phyloP scores from a whole-genome alignment of 108 stramenopile species.

The Nitzschia putrida region DNA sequence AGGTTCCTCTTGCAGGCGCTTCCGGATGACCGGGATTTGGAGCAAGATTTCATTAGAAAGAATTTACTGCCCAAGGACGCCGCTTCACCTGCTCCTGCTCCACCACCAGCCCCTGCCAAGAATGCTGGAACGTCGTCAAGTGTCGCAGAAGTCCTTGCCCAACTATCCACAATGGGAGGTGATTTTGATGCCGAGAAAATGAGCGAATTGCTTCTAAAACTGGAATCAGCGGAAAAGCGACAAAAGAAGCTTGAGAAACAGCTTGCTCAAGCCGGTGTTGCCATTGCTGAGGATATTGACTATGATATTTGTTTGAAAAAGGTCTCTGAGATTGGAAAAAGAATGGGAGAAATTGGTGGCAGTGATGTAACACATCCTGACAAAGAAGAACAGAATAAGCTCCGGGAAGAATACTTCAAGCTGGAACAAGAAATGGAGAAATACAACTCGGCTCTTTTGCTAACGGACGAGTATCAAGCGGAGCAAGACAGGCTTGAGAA shows the following conservation, averaged over 20 bases:
- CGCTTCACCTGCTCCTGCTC: constrained; percentile 15
- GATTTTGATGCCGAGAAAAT: constrained; percentile 46
- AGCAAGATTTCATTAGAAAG: constrained; percentile 42
- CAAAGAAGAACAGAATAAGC: constrained; percentile 54
- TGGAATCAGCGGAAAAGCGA: constrained; percentile 48
- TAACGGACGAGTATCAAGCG: constrained; percentile 59
- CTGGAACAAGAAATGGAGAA: constrained; percentile 71
- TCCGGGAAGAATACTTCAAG: constrained; percentile 67
- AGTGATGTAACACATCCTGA: constrained; percentile 53
- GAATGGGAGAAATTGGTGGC: constrained; percentile 65
- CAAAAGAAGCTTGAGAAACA: constrained; percentile 56
- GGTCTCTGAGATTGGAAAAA: constrained; percentile 49
- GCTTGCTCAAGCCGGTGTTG: constrained; percentile 51
- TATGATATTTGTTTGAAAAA: constrained; percentile 49
- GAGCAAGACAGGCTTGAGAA: constrained; percentile 53
- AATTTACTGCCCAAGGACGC: constrained; percentile 41
- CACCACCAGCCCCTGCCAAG: constrained; percentile 19
- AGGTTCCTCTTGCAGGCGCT: constrained; percentile 48
- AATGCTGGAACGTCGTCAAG: constrained; percentile 22
- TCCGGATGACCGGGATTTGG: constrained; percentile 31
- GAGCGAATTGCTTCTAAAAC: constrained; percentile 41
- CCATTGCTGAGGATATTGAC: constrained; percentile 62
- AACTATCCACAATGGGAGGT: constrained; percentile 42
- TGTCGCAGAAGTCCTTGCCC: constrained; percentile 35
- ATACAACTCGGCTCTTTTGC: constrained; percentile 48